phyloP scores from a whole-genome alignment of 768 basidiomycete genomes.

The Guyanaporus albipodus region DNA sequence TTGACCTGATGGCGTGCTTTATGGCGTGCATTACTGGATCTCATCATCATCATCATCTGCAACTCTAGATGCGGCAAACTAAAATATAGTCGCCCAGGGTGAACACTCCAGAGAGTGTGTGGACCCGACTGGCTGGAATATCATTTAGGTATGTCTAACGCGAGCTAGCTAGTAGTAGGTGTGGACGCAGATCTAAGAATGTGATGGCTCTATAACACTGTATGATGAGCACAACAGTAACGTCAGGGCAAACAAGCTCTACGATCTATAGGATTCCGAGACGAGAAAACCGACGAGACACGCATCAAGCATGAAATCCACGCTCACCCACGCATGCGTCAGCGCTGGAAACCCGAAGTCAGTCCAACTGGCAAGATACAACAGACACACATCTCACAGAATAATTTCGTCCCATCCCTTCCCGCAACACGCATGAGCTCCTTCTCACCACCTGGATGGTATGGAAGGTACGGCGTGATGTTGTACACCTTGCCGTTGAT shows the following conservation, averaged over 20 bases:
- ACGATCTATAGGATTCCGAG: slow-evolving; percentile 52
- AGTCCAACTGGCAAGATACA: not conserved
- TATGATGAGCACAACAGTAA: not conserved
- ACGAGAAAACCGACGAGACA: slow-evolving; percentile 91
- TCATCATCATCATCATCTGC: no score
- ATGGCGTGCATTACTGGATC: no score
- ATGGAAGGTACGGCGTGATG: slow-evolving; percentile 86
- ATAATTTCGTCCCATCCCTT: slow-evolving; percentile 90
- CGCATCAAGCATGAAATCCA: slow-evolving; percentile 92
- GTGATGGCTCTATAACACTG: slow-evolving; percentile 26
- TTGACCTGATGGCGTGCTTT: not conserved
- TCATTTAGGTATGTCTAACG: no score
- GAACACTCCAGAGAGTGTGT: no score
- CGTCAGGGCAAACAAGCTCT: no score
- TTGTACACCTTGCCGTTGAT: slow-evolving; percentile 96
- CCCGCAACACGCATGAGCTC: slow-evolving; percentile 96
- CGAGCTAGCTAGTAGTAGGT: not conserved
- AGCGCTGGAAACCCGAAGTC: slow-evolving; percentile 45
- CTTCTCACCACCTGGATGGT: slow-evolving; percentile 91
- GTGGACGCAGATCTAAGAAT: not conserved
- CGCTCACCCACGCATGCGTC: slow-evolving; percentile 96
- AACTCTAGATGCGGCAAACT: no score
- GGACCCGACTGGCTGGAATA: no score
- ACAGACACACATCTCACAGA: slow-evolving; percentile 54
- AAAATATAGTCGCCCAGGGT: no score